Percentiles rank a stretch among this genome's conserved stretches.
Conservation (phyloP, 345 rosid genomes). For the Chamaenerion angustifolium region DNA sequence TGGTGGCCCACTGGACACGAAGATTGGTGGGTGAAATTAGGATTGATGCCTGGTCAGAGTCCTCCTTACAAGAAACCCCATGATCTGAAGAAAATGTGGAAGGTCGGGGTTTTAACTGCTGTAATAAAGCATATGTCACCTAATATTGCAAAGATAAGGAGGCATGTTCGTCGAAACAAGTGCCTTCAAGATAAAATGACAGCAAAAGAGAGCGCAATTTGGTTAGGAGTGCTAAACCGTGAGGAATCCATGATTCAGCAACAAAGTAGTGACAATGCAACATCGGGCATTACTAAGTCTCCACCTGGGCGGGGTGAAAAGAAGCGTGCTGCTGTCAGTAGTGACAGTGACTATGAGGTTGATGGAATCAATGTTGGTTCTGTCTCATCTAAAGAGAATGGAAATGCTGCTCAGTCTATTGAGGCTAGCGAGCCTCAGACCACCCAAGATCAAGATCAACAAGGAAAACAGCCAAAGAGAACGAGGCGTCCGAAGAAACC, state of each 20-base stretch:
- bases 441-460: slow-evolving; percentile 26
- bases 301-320: slow-evolving; percentile 25
- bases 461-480: slow-evolving; percentile 24
- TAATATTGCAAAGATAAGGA: slow-evolving; percentile 86
- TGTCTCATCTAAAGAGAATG: slow-evolving; percentile 66
- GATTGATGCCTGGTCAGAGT: slow-evolving; percentile 44
- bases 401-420: slow-evolving; percentile 29
- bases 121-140: slow-evolving; percentile 98
- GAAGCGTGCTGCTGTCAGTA: slow-evolving; percentile 33
- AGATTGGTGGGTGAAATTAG: slow-evolving; percentile 86
- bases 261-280: slow-evolving; percentile 77
- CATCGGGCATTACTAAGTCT: slow-evolving; percentile 63
- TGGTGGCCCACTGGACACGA: slow-evolving; percentile 98
- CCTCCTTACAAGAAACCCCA: slow-evolving; percentile 96
- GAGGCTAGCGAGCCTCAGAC: slow-evolving; percentile 13
- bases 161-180: slow-evolving; percentile 87
- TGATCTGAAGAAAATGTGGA: slow-evolving; percentile 98
- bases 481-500: slow-evolving; percentile 32
- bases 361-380: slow-evolving; percentile 68
- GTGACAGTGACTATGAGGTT: slow-evolving; percentile 83
- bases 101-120: slow-evolving; percentile 89
- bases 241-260: slow-evolving; percentile 71
- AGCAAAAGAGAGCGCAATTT: slow-evolving; percentile 95
- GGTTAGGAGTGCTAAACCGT: slow-evolving; percentile 81
- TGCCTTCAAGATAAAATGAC: slow-evolving; percentile 99